phyloP scores from a whole-genome alignment of 306 rosid genomes.

The Trifolium subterraneum region DNA sequence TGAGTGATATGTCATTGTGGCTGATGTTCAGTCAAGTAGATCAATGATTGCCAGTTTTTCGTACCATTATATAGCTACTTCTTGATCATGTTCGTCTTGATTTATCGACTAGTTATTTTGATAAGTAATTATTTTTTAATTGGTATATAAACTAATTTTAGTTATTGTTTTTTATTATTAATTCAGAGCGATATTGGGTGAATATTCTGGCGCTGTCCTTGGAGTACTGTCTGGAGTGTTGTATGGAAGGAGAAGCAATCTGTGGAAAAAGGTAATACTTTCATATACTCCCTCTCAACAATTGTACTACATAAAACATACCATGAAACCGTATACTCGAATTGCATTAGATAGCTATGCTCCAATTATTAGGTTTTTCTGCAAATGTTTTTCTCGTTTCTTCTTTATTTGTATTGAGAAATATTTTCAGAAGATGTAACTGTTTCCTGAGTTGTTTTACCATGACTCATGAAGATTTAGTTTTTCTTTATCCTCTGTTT shows the following conservation, averaged over 20 bases:
- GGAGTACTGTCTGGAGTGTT: conserved; percentile 92
- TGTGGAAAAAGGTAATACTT: conserved; percentile 86
- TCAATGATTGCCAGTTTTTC: conserved; percentile 19
- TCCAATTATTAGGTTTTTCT: conserved; percentile 1
- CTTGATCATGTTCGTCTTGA: conserved; percentile 29
- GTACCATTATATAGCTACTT: conserved; percentile 24
- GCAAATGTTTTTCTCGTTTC: conserved; percentile 21
- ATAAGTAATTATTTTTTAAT: not conserved
- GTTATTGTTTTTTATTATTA: conserved; percentile 38
- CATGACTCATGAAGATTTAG: conserved; percentile 1
- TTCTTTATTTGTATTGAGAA: conserved; percentile 4
- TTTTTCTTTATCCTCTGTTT: conserved; percentile 21
- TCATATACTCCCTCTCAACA: conserved; percentile 32
- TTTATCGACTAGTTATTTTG: conserved; percentile 31
- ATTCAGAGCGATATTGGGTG: conserved; percentile 88
- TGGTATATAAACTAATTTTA: conserved; percentile 26
- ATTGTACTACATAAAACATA: conserved; percentile 5
- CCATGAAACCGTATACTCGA: conserved; percentile 16
- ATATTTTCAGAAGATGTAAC: conserved; percentile 7
- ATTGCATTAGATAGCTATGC: conserved; percentile 19
- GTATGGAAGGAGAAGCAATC: conserved; percentile 76
- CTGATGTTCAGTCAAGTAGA: conserved; percentile 17
- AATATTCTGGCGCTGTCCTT: conserved; percentile 97
- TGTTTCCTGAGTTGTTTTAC: conserved; percentile 30
- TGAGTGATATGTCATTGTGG: not conserved